A percentile compares a stretch with the other conserved stretches of the same genome.
Evolutionary conservation across 2,329 filamentous ascomycete genomes (phyloP).

Genomic region (Venturia effusa): DNA sequence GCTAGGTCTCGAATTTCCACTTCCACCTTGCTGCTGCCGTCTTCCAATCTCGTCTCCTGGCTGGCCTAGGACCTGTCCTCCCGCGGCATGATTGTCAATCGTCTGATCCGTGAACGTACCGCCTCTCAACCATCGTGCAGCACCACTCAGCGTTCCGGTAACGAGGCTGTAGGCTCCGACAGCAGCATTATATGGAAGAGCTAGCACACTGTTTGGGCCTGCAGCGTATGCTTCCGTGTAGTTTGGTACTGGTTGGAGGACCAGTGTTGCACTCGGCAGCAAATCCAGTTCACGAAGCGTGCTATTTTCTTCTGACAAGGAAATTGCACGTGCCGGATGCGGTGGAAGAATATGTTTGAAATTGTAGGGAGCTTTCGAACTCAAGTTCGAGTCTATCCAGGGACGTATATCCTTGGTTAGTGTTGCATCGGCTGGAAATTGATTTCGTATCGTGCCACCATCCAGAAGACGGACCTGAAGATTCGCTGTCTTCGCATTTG

Average conservation of each 20-base stretch:
- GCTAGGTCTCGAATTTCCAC: conserved; percentile 14
- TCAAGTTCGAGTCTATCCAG: conserved; percentile 61
- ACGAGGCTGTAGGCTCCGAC: conserved; percentile 21
- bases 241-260: conserved; percentile 61
- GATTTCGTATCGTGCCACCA: conserved; percentile 64
- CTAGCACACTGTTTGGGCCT: conserved; percentile 12
- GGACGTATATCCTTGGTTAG: conserved; percentile 56
- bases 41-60: conserved; percentile 13
- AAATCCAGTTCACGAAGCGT: conserved; percentile 60
- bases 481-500: conserved; percentile 17
- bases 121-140: conserved; percentile 22
- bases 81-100: conserved; percentile 7
- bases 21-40: conserved; percentile 10
- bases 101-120: conserved; percentile 15
- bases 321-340: conserved; percentile 62
- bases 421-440: conserved; percentile 54
- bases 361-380: conserved; percentile 50
- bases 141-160: conserved; percentile 21
- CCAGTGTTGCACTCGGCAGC: conserved; percentile 68
- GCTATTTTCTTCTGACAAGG: conserved; percentile 61
- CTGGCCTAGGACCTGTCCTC: neutral
- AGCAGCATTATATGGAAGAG: conserved; percentile 20
- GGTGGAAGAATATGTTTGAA: conserved; percentile 80
- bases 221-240: conserved; percentile 49
- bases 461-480: conserved; percentile 78